Evolutionary conservation across 2,329 filamentous ascomycete genomes (phyloP).

Genomic region (Xylariaceae sp.): DNA sequence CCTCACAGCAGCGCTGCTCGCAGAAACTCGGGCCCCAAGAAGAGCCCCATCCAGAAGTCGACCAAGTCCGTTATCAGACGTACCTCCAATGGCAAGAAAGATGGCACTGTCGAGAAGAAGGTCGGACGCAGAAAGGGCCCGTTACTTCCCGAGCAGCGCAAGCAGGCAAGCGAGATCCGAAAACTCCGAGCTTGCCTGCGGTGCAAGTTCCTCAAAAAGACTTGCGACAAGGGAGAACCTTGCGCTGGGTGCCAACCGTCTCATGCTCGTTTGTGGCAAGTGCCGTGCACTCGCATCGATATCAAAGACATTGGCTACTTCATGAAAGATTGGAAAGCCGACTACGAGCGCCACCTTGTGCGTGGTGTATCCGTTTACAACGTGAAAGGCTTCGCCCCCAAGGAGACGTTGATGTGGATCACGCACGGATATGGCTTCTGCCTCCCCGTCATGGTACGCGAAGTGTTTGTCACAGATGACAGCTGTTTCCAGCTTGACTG

Average conservation of each 20-base stretch:
- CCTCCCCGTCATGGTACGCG: slow-evolving; percentile 86
- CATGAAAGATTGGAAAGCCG: slow-evolving; percentile 99
- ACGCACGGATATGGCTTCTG: slow-evolving; percentile 95
- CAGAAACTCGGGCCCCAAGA: slow-evolving; percentile 66
- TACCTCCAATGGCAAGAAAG: slow-evolving; percentile 72
- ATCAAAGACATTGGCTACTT: slow-evolving; percentile 99
- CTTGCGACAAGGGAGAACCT: slow-evolving; percentile 94
- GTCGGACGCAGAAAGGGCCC: slow-evolving; percentile 87
- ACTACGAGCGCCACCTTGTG: slow-evolving; percentile 86
- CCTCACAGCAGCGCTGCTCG: slow-evolving; percentile 59
- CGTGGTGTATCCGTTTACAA: slow-evolving; percentile 89
- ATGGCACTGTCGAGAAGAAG: slow-evolving; percentile 78
- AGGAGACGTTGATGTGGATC: slow-evolving; percentile 76
- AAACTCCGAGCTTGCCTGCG: slow-evolving; percentile 90
- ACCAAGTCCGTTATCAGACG: slow-evolving; percentile 83
- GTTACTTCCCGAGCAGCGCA: slow-evolving; percentile 86
- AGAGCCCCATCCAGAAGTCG: slow-evolving; percentile 76
- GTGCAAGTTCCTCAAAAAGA: slow-evolving; percentile 99
- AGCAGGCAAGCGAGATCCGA: slow-evolving; percentile 94
- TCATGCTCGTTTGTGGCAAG: slow-evolving; percentile 93
- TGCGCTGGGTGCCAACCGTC: slow-evolving; percentile 94
- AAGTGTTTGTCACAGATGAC: slow-evolving; percentile 88
- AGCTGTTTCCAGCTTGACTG: slow-evolving; percentile 92
- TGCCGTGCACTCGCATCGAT: slow-evolving; percentile 94
- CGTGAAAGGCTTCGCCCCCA: slow-evolving; percentile 76